A percentile compares a stretch with the other conserved stretches of the same genome.
Conservation (phyloP, 1,284 basidiomycete species). For the Austropuccinia psidii region DNA sequence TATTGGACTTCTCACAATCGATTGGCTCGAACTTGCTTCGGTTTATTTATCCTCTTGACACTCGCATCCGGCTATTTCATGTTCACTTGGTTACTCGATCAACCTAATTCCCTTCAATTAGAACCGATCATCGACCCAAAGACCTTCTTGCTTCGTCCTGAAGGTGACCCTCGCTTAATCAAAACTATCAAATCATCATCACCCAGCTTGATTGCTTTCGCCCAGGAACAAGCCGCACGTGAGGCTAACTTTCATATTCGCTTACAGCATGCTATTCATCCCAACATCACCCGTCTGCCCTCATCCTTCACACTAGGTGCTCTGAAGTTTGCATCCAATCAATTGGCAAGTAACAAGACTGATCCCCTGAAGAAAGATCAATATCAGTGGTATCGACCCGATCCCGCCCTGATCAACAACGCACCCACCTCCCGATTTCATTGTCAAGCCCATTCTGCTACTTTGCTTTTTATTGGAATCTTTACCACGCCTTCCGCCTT, state of each 20-base stretch:
- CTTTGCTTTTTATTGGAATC: slow-evolving; percentile 16
- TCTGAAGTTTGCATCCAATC: not conserved
- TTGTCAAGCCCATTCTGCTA: not conserved
- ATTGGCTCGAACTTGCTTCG: not conserved
- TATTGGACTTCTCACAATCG: not conserved
- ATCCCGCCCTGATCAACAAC: not conserved
- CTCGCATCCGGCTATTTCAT: not conserved
- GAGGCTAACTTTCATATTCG: not conserved
- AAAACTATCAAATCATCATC: not conserved
- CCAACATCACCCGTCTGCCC: slow-evolving; percentile 13
- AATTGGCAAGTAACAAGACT: not conserved
- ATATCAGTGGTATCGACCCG: not conserved
- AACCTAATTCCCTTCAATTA: slow-evolving; percentile 4
- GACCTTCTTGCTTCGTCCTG: slow-evolving; percentile 6
- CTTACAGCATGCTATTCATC: slow-evolving; percentile 22
- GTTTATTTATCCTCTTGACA: not conserved
- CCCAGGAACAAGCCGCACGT: not conserved
- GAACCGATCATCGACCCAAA: slow-evolving; percentile 26
- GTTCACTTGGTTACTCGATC: not conserved
- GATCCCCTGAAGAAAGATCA: not conserved
- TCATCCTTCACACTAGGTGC: not conserved
- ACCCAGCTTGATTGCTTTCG: not conserved
- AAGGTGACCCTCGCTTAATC: not conserved
- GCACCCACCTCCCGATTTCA: not conserved
- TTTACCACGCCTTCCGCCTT: slow-evolving; percentile 17